phyloP scores from a whole-genome alignment of 2,329 filamentous ascomycete species.

The Bimuria novae-zelandiae region DNA sequence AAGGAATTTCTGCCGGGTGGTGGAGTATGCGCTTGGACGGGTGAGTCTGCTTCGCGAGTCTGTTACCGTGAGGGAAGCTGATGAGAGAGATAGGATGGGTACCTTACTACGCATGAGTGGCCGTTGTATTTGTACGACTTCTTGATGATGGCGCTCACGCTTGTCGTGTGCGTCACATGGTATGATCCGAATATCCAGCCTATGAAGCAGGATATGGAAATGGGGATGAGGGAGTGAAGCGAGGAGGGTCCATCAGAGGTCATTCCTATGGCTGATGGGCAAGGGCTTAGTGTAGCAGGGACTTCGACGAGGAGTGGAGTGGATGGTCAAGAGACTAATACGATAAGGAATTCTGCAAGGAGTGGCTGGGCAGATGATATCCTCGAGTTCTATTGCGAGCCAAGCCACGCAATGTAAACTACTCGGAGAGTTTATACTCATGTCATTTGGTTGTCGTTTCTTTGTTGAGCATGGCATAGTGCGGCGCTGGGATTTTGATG shows the following conservation, averaged over 20 bases:
- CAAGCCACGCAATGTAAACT: not conserved
- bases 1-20: constrained; percentile 50
- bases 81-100: constrained; percentile 18
- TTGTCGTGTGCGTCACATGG: constrained; percentile 16
- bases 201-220: constrained; percentile 5
- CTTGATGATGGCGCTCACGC: constrained; percentile 17
- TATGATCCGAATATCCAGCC: constrained; percentile 24
- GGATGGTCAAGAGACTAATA: not conserved
- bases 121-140: constrained; percentile 22
- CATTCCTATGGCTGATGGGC: not conserved
- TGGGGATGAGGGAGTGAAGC: constrained; percentile 1
- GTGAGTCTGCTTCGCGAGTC: no score
- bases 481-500: no score
- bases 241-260: not conserved
- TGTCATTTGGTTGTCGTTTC: no score
- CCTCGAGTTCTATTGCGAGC: not conserved
- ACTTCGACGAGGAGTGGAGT: no score
- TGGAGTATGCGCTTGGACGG: constrained; percentile 48
- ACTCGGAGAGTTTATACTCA: no score
- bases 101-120: constrained; percentile 20
- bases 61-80: no score
- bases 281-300: no score
- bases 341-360: no score
- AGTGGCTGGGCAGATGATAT: not conserved
- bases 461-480: no score